Base-by-base conservation (phyloP, 768 basidiomycete genomes). In the Termitomyces sp. region DNA sequence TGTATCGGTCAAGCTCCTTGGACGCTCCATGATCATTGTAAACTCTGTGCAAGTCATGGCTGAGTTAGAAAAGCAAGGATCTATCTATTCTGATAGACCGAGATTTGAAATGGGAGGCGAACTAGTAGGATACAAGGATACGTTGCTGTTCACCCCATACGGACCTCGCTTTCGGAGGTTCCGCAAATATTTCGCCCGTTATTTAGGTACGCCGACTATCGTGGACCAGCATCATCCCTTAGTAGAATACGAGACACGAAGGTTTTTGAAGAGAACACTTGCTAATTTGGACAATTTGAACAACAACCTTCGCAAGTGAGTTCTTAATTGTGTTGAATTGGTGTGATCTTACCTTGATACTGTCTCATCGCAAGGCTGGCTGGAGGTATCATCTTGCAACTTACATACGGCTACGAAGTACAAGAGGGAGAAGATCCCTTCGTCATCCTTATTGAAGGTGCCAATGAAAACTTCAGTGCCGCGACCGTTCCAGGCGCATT, bases 331-430 rank as follows among this genome's bases (percentile, higher is more conserved):
- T 22, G 13, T 9, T 24, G 16, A 26, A 2, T 18, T 4, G 14
- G 27, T 29, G 12, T 16, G 4, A 20, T 8, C 4, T 16, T 13
- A 37, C 5, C 18, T 27, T 10, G 22, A 34, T 10, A 20, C 51
- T 24, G 26, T 48, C 14, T n/a, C 22, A 27, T 26, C 6, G 22
- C 24, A 43, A 81, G 80, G 46, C 70, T 81, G 36, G 77, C 82
- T 14, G 82, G 83, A 4, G 74, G 76, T 10, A 77, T 84, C 39
- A 83, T 85, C 24, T 63, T 85, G 50, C 73, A 76, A 26, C 70
- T 84, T 10, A 78, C 82, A 1, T 82, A 85, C 58, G 83, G 83
- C 20, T 81, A 83, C 48, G 73, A 81, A 54, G 81, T 84, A 5
- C 72, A 76, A 59, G 82, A 84, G 20, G 72, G 74, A 10, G 65